Base-by-base conservation (phyloP, 129 eudicot genomes). In the Dittrichia graveolens region DNA sequence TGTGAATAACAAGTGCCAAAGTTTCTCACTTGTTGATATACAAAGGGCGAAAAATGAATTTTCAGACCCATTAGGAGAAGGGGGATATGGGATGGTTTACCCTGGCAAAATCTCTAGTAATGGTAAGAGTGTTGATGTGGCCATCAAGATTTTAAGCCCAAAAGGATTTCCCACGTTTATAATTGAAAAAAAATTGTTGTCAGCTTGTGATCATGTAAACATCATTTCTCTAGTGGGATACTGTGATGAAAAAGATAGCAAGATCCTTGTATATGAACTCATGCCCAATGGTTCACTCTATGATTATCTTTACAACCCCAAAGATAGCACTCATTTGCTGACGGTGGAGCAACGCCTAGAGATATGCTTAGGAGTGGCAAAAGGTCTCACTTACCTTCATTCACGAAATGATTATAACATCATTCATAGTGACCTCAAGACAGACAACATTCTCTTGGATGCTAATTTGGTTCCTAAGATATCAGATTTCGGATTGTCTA, bases 141-240 rank as follows among this genome's bases (percentile, higher is more conserved):
- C 43, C 9, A 16, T 59, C 0, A 59, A 59, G 44, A 9, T 42
- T 11, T 24, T 59, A 3, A 8, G 7, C n/a, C 4, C 0, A 15
- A n/a, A 6, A 50, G 56, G 56, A 50, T 0, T 50, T 50, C 6
- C 10, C 16, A 24, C 65, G 4, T 35, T 37, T 7, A 18, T 0
- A 5, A 34, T 10, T 3, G 65, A 59, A 43, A 35, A 9, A 13
- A 43, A 37, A 8, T 0, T 59, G 44, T 12, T 59, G 3, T 24
- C 65, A 1, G 35, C 62, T 34, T 9, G 35, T 19, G 5, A 6
- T 56, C 65, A 58, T 8, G 14, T 58, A 8, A 59, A 59, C 65
- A 59, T 59, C 45, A 59, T 59, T 35, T 59, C 65, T 5, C 18
- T 59, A 0, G 44, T 59, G 16, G 65, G 65, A 37, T 59, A 34